Conservation (phyloP, 495 filamentous ascomycete species). For the Penicillium argentinense region DNA sequence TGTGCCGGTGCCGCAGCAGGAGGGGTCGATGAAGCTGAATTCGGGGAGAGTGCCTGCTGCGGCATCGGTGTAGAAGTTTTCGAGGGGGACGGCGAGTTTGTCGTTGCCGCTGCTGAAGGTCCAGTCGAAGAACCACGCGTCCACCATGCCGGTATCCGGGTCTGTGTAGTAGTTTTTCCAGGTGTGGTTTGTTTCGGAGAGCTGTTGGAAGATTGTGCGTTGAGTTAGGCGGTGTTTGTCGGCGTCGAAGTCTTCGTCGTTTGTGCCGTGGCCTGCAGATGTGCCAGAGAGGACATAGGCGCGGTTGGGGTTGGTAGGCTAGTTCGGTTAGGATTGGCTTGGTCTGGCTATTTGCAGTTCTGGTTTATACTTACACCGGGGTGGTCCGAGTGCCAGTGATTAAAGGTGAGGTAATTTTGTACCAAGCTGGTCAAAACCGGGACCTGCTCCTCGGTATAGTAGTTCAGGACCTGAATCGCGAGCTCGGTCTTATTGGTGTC, state of each 20-base stretch:
- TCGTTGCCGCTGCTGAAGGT: slow-evolving; percentile 33
- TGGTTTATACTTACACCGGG: slow-evolving; percentile 40
- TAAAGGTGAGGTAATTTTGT: slow-evolving; percentile 53
- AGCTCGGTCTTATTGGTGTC: slow-evolving; percentile 34
- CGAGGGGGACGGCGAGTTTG: slow-evolving; percentile 31
- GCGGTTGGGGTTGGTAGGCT: slow-evolving; percentile 52
- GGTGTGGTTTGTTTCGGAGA: slow-evolving; percentile 39
- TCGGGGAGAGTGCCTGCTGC: slow-evolving; percentile 40
- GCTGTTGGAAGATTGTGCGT: slow-evolving; percentile 48
- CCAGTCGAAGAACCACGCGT: slow-evolving; percentile 44
- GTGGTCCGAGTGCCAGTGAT: slow-evolving; percentile 51
- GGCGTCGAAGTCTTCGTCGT: slow-evolving; percentile 41
- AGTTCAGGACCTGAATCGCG: slow-evolving; percentile 49
- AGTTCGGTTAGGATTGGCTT: no score
- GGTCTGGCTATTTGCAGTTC: no score
- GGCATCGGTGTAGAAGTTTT: slow-evolving; percentile 39
- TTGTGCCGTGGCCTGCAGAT: slow-evolving; percentile 46
- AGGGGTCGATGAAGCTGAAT: slow-evolving; percentile 52
- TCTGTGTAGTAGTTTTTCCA: slow-evolving; percentile 54
- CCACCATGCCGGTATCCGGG: slow-evolving; percentile 29
- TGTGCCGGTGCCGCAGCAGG: slow-evolving; percentile 46
- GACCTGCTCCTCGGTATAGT: slow-evolving; percentile 50
- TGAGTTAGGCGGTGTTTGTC: slow-evolving; percentile 36
- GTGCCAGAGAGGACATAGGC: slow-evolving; percentile 47
- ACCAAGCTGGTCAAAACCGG: slow-evolving; percentile 47